Base-by-base conservation (phyloP, 2,329 filamentous ascomycete species). In the Lecanicillium sp. region DNA sequence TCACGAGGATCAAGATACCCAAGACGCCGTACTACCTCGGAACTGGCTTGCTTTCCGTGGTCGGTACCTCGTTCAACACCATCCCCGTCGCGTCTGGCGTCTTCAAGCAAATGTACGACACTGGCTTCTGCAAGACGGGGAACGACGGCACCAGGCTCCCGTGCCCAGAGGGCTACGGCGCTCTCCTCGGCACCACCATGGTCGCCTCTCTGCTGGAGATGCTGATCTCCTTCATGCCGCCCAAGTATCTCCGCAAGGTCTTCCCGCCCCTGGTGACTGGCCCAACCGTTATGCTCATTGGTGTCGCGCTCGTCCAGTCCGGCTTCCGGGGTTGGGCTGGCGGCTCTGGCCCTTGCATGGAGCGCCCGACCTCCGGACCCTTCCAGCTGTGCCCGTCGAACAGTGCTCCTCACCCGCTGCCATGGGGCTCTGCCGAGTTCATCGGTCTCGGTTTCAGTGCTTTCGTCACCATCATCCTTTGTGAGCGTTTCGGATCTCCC, bases 221-320 rank as follows among this genome's bases (percentile, higher is more conserved):
- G 35, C 60, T 75, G 20, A 73, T 92, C 57, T 83, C 83, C 2
- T 87, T 90, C 56, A 73, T 85, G 22, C 80, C 83, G 3, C 79
- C 84, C 0, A 72, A 65, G 42, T 58, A 77, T 22, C 70, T 89
- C 44, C 75, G 85, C 50, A 76, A 74, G 50, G 73, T 89, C 48
- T 87, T 90, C 55, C 85, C 85, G 7, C 85, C 85, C 4, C 75
- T 92, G 27, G 81, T 87, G 33, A 86, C 82, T 0, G 83, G 83
- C 2, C 80, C 80, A 1, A 85, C 81, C 2, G 70, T 74, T 49
- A 71, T 73, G 64, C 67, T 83, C 17, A 88, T 92, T 43, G 85
- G 85, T 22, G 74, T 89, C 31, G 73, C 74, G 38, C 67, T 92
- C 38, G 80, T 90, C 49, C 57, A 76, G 46, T 79, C 73, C 20